Conservation (phyloP, 2,329 filamentous ascomycete species). For the Colletotrichum sp. region DNA sequence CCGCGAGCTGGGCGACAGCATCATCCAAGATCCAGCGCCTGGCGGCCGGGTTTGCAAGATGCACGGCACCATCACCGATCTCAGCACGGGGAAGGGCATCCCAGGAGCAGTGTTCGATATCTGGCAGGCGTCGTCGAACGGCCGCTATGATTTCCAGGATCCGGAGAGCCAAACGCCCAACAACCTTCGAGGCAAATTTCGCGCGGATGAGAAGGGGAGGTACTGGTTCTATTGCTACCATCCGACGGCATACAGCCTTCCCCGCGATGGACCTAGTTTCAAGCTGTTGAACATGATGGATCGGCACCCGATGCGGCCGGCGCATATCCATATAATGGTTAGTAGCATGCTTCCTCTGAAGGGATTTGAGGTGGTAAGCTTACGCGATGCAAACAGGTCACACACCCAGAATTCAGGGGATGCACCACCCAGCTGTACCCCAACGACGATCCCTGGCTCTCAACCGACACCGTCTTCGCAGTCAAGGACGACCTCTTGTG, state of each 20-base stretch:
- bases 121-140: conserved; percentile 65
- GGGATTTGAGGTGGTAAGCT: neutral
- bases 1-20: neutral
- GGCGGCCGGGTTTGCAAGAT: neutral
- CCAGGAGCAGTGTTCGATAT: accelerated
- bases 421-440: conserved; percentile 82
- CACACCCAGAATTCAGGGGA: conserved; percentile 70
- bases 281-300: neutral
- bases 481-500: conserved; percentile 57
- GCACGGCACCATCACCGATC: neutral
- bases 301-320: neutral
- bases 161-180: conserved; percentile 73
- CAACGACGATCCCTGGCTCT: conserved; percentile 68
- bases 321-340: neutral
- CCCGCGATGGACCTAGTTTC: neutral
- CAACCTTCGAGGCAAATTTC: conserved; percentile 81
- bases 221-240: conserved; percentile 47
- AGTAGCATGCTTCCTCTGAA: neutral
- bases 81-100: neutral
- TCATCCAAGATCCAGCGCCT: neutral
- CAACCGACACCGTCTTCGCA: conserved; percentile 54
- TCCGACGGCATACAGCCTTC: neutral
- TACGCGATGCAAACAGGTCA: conserved; percentile 26
- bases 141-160: conserved; percentile 79
- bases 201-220: conserved; percentile 70